phyloP scores from a whole-genome alignment of 176 grass and related monocot species.

The Aegilops longissima region DNA sequence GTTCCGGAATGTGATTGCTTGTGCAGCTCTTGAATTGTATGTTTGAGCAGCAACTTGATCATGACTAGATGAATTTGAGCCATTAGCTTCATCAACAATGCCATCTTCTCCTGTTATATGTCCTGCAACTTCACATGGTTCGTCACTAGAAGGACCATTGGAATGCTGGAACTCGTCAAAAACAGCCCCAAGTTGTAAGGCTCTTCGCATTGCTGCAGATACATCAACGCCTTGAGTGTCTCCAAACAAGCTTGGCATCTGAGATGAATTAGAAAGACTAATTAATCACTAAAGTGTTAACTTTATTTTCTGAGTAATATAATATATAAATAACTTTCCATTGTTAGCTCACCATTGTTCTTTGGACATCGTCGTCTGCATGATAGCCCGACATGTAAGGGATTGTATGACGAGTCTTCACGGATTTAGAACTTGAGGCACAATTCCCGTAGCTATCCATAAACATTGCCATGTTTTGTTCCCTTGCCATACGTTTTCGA shows the following conservation, averaged over 20 bases:
- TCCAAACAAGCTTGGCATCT: neutral
- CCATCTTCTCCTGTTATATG: neutral
- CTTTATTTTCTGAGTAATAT: neutral
- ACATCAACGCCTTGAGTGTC: neutral
- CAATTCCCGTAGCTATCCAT: neutral
- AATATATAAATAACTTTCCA: neutral
- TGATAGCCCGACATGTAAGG: neutral
- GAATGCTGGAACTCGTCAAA: neutral
- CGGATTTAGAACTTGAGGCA: neutral
- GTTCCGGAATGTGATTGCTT: too few relatives aligned
- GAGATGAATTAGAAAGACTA: neutral
- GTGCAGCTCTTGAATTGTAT: neutral
- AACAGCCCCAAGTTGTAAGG: neutral
- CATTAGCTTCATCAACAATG: too few relatives aligned
- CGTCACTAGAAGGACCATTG: neutral
- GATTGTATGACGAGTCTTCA: neutral
- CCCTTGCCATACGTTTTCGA: neutral
- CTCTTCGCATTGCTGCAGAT: constrained; percentile 21
- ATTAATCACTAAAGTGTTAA: neutral
- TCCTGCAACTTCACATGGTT: neutral
- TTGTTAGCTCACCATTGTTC: constrained; percentile 20
- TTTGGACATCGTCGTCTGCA: neutral
- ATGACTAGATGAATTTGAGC: neutral
- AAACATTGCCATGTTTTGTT: neutral
- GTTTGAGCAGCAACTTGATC: neutral